Percentiles rank a stretch among this genome's conserved stretches.
Evolutionary conservation across 1,139 yeast genomes (phyloP).

Genomic region (Suhomyces kunorum): DNA sequence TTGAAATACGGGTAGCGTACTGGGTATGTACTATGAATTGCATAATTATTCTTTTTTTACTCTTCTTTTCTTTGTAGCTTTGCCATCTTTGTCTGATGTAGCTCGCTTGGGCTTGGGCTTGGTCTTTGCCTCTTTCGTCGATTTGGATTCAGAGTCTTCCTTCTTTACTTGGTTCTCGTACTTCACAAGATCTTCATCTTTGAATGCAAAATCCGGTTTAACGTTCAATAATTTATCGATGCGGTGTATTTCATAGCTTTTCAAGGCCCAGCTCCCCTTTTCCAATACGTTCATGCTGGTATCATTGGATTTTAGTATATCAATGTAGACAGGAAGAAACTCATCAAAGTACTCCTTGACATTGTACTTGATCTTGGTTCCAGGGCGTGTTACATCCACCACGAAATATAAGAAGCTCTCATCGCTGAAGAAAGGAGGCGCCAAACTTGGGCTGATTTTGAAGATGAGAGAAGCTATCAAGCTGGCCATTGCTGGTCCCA

Average conservation of each 20-base stretch:
- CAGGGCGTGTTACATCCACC: conserved; percentile 31
- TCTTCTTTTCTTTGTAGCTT: conserved; percentile 6
- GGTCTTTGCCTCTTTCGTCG: conserved; percentile 2
- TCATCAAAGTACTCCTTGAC: conserved; percentile 45
- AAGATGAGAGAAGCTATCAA: conserved; percentile 39
- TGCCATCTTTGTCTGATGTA: not conserved
- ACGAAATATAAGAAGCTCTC: conserved; percentile 44
- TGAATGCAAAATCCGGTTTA: conserved; percentile 22
- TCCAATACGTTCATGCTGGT: conserved; percentile 28
- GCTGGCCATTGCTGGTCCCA: conserved; percentile 55
- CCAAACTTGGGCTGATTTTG: conserved; percentile 21
- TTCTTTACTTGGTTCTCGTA: conserved; percentile 5
- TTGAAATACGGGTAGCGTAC: no score
- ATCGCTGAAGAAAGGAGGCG: conserved; percentile 54
- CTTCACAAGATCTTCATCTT: not conserved
- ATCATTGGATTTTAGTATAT: conserved; percentile 16
- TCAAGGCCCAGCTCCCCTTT: conserved; percentile 43
- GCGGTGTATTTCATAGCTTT: conserved; percentile 29
- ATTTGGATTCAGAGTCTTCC: conserved; percentile 4
- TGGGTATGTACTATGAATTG: not conserved
- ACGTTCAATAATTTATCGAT: conserved; percentile 29
- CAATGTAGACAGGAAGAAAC: conserved; percentile 28
- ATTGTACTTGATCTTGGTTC: conserved; percentile 41
- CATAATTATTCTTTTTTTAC: conserved; percentile 3
- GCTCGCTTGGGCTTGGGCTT: conserved; percentile 1